These are phyloP conservation scores for Fusarium verrucosum DNA, from an alignment of 2,329 filamentous ascomycete genomes.

Conservation along the genomic window DNA sequence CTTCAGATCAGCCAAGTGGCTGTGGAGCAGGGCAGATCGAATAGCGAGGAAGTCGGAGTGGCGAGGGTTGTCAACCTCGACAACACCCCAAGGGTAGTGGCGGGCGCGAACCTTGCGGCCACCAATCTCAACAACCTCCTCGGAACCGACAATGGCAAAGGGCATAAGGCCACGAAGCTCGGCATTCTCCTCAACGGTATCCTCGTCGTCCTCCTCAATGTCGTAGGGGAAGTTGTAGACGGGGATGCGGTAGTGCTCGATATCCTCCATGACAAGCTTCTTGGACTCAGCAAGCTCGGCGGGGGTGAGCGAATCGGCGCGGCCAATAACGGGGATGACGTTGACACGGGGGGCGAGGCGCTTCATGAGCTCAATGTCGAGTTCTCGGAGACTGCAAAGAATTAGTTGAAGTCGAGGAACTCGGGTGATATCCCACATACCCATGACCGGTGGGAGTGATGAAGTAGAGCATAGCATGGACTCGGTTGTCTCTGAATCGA, in stretches of 20 bases:
- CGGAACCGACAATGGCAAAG: constrained; percentile 97
- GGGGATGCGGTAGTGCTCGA: constrained; percentile 98
- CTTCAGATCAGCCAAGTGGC: constrained; percentile 97
- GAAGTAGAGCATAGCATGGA: constrained; percentile 98
- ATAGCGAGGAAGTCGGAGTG: constrained; percentile 99
- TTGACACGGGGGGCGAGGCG: constrained; percentile 97
- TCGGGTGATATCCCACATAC: constrained; percentile 57
- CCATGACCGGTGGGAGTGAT: constrained; percentile 98
- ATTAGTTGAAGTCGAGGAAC: background rate
- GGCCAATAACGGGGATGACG: constrained; percentile 98
- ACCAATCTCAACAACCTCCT: constrained; percentile 93
- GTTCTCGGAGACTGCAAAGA: constrained; percentile 83
- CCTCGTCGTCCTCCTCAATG: constrained; percentile 98
- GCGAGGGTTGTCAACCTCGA: constrained; percentile 98
- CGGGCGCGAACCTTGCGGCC: constrained; percentile 91
- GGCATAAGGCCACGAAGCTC: constrained; percentile 98
- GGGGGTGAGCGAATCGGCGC: constrained; percentile 96
- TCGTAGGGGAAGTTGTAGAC: constrained; percentile 99
- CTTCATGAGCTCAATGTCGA: constrained; percentile 99
- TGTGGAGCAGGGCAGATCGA: constrained; percentile 94
- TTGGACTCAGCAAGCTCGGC: constrained; percentile 98
- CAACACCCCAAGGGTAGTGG: constrained; percentile 98
- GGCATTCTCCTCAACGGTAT: constrained; percentile 98
- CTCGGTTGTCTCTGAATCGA: constrained; percentile 98
- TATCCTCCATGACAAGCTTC: constrained; percentile 99